Evolutionary conservation across 2,329 filamentous ascomycete genomes (phyloP).

Genomic region (Monilinia vaccinii-corymbosi): DNA sequence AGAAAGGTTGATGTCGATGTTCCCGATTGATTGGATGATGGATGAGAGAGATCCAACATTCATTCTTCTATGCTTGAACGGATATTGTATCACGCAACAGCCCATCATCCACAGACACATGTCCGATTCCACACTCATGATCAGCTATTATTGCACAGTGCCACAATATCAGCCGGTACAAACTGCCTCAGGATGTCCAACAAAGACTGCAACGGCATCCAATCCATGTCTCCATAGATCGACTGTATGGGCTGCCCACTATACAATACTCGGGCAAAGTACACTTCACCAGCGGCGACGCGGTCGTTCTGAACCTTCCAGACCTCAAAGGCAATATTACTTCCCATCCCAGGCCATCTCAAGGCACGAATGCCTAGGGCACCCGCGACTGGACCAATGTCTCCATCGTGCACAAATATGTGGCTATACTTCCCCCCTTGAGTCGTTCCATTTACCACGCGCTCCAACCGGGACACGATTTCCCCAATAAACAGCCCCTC

Average conservation of each 20-base stretch:
- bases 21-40: too few relatives aligned
- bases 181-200: conserved; percentile 15
- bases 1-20: too few relatives aligned
- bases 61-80: too few relatives aligned
- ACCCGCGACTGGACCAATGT: conserved; percentile 26
- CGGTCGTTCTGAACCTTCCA: conserved; percentile 24
- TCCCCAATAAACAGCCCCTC: conserved; percentile 33
- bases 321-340: conserved; percentile 33
- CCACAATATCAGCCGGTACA: conserved; percentile 20
- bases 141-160: conserved; percentile 4
- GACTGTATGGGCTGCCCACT: conserved; percentile 22
- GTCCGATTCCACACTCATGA: background rate
- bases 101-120: background rate
- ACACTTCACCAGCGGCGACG: background rate
- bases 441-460: conserved; percentile 21
- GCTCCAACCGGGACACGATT: conserved; percentile 28
- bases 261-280: conserved; percentile 26
- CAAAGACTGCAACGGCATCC: conserved; percentile 16
- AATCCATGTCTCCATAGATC: conserved; percentile 20
- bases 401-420: conserved; percentile 32
- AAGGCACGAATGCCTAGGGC: conserved; percentile 30
- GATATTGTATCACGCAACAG: too few relatives aligned
- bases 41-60: too few relatives aligned
- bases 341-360: conserved; percentile 34
- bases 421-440: conserved; percentile 21